These are phyloP conservation scores for Ophiostoma tasmaniense DNA, from an alignment of 2,329 filamentous ascomycete species.

Conservation along the genomic window DNA sequence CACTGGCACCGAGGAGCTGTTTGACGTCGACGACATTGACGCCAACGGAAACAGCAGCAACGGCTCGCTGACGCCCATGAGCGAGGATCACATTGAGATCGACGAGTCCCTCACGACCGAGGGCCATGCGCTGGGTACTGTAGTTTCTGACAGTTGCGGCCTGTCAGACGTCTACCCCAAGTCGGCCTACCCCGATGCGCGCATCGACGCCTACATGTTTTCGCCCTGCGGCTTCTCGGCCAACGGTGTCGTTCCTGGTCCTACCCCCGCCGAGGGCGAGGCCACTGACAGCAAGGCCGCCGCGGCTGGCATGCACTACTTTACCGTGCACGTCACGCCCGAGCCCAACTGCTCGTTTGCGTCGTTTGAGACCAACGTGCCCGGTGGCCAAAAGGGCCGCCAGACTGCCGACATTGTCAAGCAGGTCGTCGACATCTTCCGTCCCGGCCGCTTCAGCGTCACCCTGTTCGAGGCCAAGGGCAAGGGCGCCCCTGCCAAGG, in stretches of 20 bases:
- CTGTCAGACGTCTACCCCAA: conserved; percentile 82
- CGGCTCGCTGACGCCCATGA: conserved; percentile 48
- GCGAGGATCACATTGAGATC: conserved; percentile 43
- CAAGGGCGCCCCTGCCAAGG: conserved; percentile 19
- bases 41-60: conserved; percentile 41
- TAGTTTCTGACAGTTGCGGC: conserved; percentile 84
- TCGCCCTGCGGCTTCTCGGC: conserved; percentile 95
- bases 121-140: conserved; percentile 84
- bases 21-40: conserved; percentile 78
- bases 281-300: conserved; percentile 32
- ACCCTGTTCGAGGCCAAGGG: conserved; percentile 89
- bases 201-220: conserved; percentile 93
- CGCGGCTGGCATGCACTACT: conserved; percentile 57
- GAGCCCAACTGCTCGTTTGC: conserved; percentile 96
- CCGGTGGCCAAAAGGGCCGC: conserved; percentile 75
- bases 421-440: conserved; percentile 92
- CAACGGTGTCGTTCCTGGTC: conserved; percentile 86
- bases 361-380: conserved; percentile 97
- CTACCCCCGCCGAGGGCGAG: conserved; percentile 28
- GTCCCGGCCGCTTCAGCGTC: conserved; percentile 93
- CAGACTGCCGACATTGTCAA: conserved; percentile 86
- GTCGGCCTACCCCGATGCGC: conserved; percentile 80
- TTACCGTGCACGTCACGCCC: conserved; percentile 95
- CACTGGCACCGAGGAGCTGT: conserved; percentile 44
- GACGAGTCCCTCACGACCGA: conserved; percentile 73